Evolutionary conservation across 2,329 filamentous ascomycete species (phyloP).

Genomic region (Beauveria pseudobassiana): DNA sequence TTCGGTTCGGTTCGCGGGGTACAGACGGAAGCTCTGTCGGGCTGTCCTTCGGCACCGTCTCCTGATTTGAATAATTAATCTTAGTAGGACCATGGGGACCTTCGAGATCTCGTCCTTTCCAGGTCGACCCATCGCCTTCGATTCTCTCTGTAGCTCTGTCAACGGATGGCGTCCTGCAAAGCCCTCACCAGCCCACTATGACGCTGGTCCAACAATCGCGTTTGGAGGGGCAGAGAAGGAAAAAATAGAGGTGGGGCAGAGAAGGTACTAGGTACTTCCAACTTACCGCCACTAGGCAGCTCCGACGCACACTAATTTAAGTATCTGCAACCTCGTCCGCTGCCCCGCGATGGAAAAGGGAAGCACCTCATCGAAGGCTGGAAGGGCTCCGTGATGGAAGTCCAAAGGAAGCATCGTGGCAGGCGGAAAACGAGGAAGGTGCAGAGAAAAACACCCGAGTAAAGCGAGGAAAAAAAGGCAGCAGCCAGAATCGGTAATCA

Average conservation of each 20-base stretch:
- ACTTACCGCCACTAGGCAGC: neutral
- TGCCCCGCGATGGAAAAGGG: constrained; percentile 9
- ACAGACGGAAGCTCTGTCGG: neutral
- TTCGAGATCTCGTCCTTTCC: neutral
- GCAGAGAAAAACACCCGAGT: neutral
- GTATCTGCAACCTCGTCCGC: constrained; percentile 17
- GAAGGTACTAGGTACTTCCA: constrained; percentile 11
- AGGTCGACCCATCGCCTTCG: constrained; percentile 1
- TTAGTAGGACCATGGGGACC: neutral
- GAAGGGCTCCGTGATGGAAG: neutral
- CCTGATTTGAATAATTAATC: neutral
- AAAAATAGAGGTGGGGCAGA: constrained; percentile 12
- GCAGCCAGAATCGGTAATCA: neutral
- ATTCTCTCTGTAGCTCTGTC: neutral
- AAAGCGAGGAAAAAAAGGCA: neutral
- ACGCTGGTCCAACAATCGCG: constrained; percentile 4
- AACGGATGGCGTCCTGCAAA: constrained; percentile 1
- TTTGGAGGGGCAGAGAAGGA: constrained; percentile 14
- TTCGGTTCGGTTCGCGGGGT: neutral
- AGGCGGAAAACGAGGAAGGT: neutral
- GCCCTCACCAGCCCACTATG: constrained; percentile 7
- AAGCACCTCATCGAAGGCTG: constrained; percentile 5
- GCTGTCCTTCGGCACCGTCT: neutral
- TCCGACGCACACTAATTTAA: neutral
- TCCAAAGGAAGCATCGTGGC: too few species aligned